These are phyloP conservation scores for Cercospora canescens DNA, from an alignment of 2,329 filamentous ascomycete species.

Conservation along the genomic window DNA sequence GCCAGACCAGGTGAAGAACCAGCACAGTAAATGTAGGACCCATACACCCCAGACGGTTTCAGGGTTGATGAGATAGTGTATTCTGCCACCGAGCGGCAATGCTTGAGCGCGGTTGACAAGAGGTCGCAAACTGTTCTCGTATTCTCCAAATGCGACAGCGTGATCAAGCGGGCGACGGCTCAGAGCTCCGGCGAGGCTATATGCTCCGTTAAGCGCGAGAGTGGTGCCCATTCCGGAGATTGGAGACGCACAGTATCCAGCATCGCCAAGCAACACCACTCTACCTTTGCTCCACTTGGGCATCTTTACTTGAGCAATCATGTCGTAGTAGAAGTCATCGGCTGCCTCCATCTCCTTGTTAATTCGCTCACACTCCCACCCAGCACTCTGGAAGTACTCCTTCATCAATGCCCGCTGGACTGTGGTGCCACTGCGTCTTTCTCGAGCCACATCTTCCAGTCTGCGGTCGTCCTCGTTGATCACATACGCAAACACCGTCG, in stretches of 20 bases:
- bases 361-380: conserved; percentile 32
- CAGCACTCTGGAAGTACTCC: conserved; percentile 30
- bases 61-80: conserved; percentile 26
- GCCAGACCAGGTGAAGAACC: conserved; percentile 17
- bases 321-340: conserved; percentile 37
- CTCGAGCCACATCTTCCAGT: conserved; percentile 18
- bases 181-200: conserved; percentile 36
- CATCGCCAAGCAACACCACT: conserved; percentile 35
- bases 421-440: conserved; percentile 19
- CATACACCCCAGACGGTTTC: conserved; percentile 28
- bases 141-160: conserved; percentile 25
- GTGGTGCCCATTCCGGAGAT: conserved; percentile 39
- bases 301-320: conserved; percentile 35
- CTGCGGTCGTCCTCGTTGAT: conserved; percentile 27
- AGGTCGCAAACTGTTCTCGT: conserved; percentile 29
- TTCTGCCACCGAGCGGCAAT: conserved; percentile 26
- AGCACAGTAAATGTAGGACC: conserved; percentile 16
- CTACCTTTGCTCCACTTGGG: conserved; percentile 32
- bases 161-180: conserved; percentile 20
- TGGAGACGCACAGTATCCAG: conserved; percentile 34
- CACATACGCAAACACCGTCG: conserved; percentile 30
- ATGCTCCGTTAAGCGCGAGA: conserved; percentile 36
- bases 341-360: conserved; percentile 30
- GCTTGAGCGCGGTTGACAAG: conserved; percentile 30
- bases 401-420: conserved; percentile 31